Conservation (phyloP, 1,284 basidiomycete species). For the Mixia osmundae region DNA sequence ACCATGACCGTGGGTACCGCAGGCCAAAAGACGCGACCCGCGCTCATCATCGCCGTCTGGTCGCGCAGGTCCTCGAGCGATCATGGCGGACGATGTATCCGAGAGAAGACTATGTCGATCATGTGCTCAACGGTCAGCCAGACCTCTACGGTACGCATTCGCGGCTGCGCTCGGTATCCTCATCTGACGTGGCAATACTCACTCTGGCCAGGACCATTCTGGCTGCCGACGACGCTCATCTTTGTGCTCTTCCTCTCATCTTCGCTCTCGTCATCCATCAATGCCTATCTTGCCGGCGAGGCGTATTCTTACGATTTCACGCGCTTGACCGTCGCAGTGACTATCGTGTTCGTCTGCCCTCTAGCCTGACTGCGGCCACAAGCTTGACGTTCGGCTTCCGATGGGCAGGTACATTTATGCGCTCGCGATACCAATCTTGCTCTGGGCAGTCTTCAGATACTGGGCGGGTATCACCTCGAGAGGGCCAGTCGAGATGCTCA, state of each 20-base stretch:
- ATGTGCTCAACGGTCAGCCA: slow-evolving; percentile 25
- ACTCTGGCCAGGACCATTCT: slow-evolving; percentile 52
- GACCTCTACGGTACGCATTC: slow-evolving; percentile 26
- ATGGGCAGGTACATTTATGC: slow-evolving; percentile 43
- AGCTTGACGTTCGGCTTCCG: not conserved
- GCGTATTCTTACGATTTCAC: slow-evolving; percentile 59
- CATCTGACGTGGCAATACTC: not conserved
- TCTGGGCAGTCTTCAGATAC: slow-evolving; percentile 48
- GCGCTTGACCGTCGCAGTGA: slow-evolving; percentile 52
- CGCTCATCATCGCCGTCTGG: too few relatives aligned
- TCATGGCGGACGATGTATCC: slow-evolving; percentile 25
- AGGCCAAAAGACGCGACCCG: too few relatives aligned
- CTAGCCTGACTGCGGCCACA: not conserved
- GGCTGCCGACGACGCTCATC: slow-evolving; percentile 78
- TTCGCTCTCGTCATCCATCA: slow-evolving; percentile 58
- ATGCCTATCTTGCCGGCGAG: slow-evolving; percentile 44
- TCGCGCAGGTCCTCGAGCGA: slow-evolving; percentile 21
- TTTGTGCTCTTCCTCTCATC: slow-evolving; percentile 77
- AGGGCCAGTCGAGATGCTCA: slow-evolving; percentile 43
- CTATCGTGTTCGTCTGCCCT: slow-evolving; percentile 30
- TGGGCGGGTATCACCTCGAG: slow-evolving; percentile 68
- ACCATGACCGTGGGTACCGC: slow-evolving; percentile 14
- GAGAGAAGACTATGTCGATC: slow-evolving; percentile 24
- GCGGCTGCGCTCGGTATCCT: not conserved
- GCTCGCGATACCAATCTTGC: slow-evolving; percentile 44